phyloP scores from a whole-genome alignment of 768 basidiomycete species.

The Gyrodon lividus region DNA sequence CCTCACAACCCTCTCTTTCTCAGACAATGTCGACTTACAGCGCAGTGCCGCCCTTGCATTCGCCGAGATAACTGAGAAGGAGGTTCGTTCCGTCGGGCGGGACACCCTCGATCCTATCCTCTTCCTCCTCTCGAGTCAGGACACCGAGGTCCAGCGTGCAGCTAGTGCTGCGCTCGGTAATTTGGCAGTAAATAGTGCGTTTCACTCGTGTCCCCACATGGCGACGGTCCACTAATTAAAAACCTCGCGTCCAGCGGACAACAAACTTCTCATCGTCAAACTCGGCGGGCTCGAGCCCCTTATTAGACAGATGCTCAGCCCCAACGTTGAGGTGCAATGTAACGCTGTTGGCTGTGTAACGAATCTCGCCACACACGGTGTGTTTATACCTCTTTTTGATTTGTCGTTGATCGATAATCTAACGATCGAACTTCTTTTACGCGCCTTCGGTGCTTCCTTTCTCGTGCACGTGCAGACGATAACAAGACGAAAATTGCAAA shows the following conservation, averaged over 20 bases:
- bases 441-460: slow-evolving; percentile 5
- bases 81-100: slow-evolving; percentile 92
- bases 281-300: slow-evolving; percentile 96
- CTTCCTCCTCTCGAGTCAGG: slow-evolving; percentile 94
- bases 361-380: slow-evolving; percentile 97
- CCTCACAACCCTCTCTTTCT: slow-evolving; percentile 95
- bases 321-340: slow-evolving; percentile 99
- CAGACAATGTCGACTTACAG: slow-evolving; percentile 98
- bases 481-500: slow-evolving; percentile 99
- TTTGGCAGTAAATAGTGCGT: slow-evolving; percentile 94
- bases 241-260: slow-evolving; percentile 67
- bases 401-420: slow-evolving; percentile 6
- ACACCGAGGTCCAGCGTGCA: slow-evolving; percentile 97
- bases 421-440: slow-evolving; percentile 2
- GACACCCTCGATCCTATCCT: slow-evolving; percentile 98
- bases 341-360: slow-evolving; percentile 99
- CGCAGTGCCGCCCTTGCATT: slow-evolving; percentile 97
- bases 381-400: slow-evolving; percentile 23
- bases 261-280: slow-evolving; percentile 98
- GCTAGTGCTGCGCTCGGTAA: slow-evolving; percentile 97
- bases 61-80: slow-evolving; percentile 99
- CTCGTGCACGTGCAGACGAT: slow-evolving; percentile 61
- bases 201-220: slow-evolving; percentile 16
- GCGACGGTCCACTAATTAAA: slow-evolving; percentile 9
- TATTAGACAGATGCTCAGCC: slow-evolving; percentile 98